Evolutionary conservation across 2,329 filamentous ascomycete species (phyloP).

Genomic region (Exophiala sideris): DNA sequence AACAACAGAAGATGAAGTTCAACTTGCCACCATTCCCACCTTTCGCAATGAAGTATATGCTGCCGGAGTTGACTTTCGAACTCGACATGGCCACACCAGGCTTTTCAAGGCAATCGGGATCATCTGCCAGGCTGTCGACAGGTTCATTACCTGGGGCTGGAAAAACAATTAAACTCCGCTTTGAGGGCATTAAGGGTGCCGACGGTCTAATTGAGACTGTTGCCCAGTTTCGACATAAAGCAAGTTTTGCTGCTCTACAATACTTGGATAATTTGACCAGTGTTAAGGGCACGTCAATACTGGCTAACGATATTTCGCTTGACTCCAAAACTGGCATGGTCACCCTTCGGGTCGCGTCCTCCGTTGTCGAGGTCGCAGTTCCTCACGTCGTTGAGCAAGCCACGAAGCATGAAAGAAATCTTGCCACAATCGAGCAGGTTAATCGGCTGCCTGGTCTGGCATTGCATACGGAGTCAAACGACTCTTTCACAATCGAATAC

Average conservation of each 20-base stretch:
- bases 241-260: constrained; percentile 15
- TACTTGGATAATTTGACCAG: constrained; percentile 4
- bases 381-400: constrained; percentile 18
- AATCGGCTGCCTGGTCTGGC: constrained; percentile 17
- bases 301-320: constrained; percentile 20
- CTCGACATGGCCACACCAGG: constrained; percentile 12
- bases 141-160: neutral
- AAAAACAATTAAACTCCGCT: constrained; percentile 16
- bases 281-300: constrained; percentile 3
- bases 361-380: constrained; percentile 17
- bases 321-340: constrained; percentile 13
- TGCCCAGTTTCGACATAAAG: constrained; percentile 13
- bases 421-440: constrained; percentile 23
- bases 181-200: constrained; percentile 17
- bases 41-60: constrained; percentile 12
- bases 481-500: constrained; percentile 22
- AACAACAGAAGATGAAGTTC: constrained; percentile 11
- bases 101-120: neutral
- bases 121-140: neutral
- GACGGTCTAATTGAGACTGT: constrained; percentile 8
- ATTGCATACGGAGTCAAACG: constrained; percentile 18
- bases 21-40: constrained; percentile 16
- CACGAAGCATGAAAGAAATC: constrained; percentile 21
- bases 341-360: constrained; percentile 15
- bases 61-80: constrained; percentile 19